Conservation (phyloP, 768 basidiomycete species). For the Naganishia randhawae region DNA sequence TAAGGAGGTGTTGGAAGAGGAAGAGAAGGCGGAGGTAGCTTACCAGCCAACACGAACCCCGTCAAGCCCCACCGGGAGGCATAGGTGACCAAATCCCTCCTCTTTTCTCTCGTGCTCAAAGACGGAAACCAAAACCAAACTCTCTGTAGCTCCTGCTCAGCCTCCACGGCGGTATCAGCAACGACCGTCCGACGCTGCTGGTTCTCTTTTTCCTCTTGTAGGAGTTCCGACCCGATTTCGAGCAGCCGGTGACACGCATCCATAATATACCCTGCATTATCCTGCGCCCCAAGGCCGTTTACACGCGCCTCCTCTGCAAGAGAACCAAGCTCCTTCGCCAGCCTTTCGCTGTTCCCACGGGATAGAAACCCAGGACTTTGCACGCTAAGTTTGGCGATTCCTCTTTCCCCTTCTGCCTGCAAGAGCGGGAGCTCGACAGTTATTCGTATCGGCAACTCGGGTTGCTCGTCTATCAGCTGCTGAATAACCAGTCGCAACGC, state of each 20-base stretch:
- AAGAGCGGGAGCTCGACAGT: conserved; percentile 4
- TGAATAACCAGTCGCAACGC: not conserved
- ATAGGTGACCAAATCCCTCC: conserved; percentile 50
- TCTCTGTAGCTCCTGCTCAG: conserved; percentile 37
- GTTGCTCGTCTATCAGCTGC: conserved; percentile 1
- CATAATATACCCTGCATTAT: conserved; percentile 7
- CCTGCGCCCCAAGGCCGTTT: not conserved
- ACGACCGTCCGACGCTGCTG: not conserved
- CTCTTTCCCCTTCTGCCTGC: not conserved
- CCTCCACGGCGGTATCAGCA: conserved; percentile 3
- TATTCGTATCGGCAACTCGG: not conserved
- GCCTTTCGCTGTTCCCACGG: not conserved
- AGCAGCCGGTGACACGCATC: conserved; percentile 11
- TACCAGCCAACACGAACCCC: conserved; percentile 59
- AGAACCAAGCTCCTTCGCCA: not conserved
- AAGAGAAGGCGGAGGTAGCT: conserved; percentile 43
- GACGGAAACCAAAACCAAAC: conserved; percentile 53
- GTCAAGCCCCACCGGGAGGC: conserved; percentile 47
- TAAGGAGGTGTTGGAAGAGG: not conserved
- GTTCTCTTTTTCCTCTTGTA: not conserved
- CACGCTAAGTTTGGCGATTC: not conserved
- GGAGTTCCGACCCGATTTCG: not conserved
- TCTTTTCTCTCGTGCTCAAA: conserved; percentile 48
- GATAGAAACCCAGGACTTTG: not conserved
- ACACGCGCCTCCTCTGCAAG: not conserved